These are phyloP conservation scores for Tetradesmus obliquus DNA, from an alignment of 139 green algal species.

Conservation along the genomic window DNA sequence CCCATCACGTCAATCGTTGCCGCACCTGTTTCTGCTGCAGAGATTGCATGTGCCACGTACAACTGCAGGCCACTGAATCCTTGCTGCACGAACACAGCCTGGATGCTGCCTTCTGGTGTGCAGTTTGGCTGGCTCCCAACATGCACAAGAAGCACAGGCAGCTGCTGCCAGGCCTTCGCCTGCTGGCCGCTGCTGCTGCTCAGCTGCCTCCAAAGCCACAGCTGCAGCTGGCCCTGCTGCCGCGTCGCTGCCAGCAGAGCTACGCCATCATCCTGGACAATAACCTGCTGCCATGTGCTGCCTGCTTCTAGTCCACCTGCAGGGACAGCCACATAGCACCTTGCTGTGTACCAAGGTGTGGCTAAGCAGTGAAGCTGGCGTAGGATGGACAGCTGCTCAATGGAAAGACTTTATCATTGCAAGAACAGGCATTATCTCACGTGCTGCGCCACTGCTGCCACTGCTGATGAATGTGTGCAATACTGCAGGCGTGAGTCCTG, in stretches of 20 bases:
- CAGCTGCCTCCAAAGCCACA: constrained; percentile 1
- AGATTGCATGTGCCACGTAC: neutral
- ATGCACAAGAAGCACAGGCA: neutral
- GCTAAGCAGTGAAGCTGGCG: no score
- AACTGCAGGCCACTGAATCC: neutral
- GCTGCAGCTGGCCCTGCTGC: neutral
- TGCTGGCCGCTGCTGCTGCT: neutral
- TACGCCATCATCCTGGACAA: neutral
- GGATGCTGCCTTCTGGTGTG: neutral
- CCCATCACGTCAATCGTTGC: neutral
- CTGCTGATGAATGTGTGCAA: neutral
- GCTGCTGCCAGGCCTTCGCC: neutral
- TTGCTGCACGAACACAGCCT: neutral
- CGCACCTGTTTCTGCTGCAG: neutral
- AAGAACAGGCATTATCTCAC: neutral
- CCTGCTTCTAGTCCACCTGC: neutral
- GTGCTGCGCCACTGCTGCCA: neutral
- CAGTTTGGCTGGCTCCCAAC: neutral
- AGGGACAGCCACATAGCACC: neutral
- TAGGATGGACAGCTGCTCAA: neutral
- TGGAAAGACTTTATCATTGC: neutral
- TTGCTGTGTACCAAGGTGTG: no score
- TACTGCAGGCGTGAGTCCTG: neutral
- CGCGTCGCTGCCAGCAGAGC: neutral
- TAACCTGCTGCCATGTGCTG: neutral